phyloP scores from a whole-genome alignment of 495 filamentous ascomycete genomes.

The Endocarpon pusillum region DNA sequence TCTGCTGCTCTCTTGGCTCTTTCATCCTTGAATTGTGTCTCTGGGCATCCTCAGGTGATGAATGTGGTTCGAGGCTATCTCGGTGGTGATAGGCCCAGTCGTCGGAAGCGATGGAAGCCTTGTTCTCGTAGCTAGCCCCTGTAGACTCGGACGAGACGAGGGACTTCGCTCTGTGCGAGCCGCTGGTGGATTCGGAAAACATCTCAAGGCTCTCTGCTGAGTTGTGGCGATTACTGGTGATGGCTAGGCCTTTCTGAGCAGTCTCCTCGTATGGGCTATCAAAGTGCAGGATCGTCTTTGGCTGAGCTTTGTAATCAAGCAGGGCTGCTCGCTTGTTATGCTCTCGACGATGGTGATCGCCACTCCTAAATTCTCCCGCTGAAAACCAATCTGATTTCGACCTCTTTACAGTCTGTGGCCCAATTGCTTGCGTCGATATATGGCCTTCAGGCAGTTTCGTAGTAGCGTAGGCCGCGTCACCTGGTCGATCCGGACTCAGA shows the following conservation, averaged over 20 bases:
- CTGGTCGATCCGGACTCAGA: not conserved
- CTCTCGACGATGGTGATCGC: constrained; percentile 5
- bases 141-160: constrained; percentile 20
- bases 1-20: not conserved
- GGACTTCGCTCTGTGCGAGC: constrained; percentile 31
- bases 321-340: constrained; percentile 28
- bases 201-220: constrained; percentile 71
- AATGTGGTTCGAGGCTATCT: constrained; percentile 1
- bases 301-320: constrained; percentile 25
- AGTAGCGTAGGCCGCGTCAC: not conserved
- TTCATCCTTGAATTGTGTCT: not conserved
- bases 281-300: constrained; percentile 27
- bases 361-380: not conserved
- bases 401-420: not conserved
- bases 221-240: constrained; percentile 41
- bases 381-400: not conserved
- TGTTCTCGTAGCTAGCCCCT: not conserved
- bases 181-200: constrained; percentile 62
- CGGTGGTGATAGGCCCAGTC: not conserved
- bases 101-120: not conserved
- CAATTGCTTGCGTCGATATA: too few relatives aligned
- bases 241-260: constrained; percentile 18
- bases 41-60: not conserved
- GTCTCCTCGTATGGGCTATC: constrained; percentile 20
- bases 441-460: too few relatives aligned